Evolutionary conservation across 2,329 filamentous ascomycete species (phyloP).

Genomic region (Fusarium floridanum): DNA sequence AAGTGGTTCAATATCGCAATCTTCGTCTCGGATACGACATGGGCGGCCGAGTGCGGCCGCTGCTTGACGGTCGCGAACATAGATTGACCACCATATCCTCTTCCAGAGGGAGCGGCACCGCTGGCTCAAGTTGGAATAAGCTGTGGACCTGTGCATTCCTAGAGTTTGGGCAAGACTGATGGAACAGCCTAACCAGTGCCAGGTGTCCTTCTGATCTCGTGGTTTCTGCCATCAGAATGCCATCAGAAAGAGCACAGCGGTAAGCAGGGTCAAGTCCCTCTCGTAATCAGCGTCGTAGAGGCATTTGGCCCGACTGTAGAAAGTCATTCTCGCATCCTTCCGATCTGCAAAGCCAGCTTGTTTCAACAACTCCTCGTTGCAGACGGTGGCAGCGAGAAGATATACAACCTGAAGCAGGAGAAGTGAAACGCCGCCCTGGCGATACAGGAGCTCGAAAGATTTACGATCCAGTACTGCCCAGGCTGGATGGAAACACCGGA

Average conservation of each 20-base stretch:
- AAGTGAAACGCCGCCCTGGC: background rate
- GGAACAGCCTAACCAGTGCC: background rate
- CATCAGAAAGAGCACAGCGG: background rate
- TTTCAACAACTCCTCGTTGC: background rate
- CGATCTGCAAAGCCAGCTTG: background rate
- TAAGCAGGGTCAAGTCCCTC: background rate
- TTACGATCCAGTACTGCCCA: background rate
- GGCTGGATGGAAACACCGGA: background rate
- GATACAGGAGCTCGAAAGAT: background rate
- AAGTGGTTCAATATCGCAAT: conserved; percentile 32
- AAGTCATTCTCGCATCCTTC: background rate
- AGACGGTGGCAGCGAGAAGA: background rate
- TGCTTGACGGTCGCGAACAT: conserved; percentile 29
- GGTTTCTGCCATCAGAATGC: background rate
- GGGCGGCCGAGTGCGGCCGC: conserved; percentile 31
- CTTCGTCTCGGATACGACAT: conserved; percentile 37
- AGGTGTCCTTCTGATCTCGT: background rate
- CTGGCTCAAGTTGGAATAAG: background rate
- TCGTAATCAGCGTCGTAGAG: background rate
- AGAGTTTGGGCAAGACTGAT: background rate
- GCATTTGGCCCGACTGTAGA: background rate
- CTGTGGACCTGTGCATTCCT: background rate
- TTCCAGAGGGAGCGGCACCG: background rate
- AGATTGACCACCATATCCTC: background rate
- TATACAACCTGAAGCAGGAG: background rate